Base-by-base conservation (phyloP, 441 rosid genomes). In the Cnidoscolus chayamansa region DNA sequence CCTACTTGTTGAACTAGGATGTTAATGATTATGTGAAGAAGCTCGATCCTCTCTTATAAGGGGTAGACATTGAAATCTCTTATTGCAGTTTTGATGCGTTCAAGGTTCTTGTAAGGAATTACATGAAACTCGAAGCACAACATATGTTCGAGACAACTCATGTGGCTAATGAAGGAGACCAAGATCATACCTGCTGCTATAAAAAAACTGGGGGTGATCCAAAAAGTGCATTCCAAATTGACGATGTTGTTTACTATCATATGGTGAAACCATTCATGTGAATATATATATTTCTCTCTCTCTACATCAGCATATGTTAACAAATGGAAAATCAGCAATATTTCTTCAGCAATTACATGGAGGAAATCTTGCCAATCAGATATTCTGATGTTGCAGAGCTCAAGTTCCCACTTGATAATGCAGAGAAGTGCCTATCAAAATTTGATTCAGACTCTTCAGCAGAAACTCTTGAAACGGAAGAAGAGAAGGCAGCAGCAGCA, bases 41-140 rank as follows among this genome's bases (percentile, higher is more conserved):
- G 76, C 90, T 89, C 12, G 95, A 91, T 68, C 88, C 89, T 10
- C 94, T n/a, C 73, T 89, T 30, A 88, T 86, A 65, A 80, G 90
- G 72, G 95, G 97, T 2, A 79, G 97, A 87, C 70, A 83, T 87
- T 32, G 89, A 89, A 79, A 78, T 91, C 31, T 89, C 94, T 7
- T 85, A 88, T 72, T 91, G 91, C 78, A 71, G 79, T 64, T 91
- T 84, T 65, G 82, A 81, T 71, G 89, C 86, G 15, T 91, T 89
- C 81, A 84, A 85, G 78, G 81, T 85, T 40, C 83, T 91, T 0
- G 93, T 92, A 4, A 82, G 76, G 74, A 91, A 91, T 72, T 89
- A 89, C 74, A 68, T 89, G 60, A 79, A 77, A 31, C 72, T 86
- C 31, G 88, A 88, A 40, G 55, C 78, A 4, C 90, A 88, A 67